Conservation (phyloP, 768 basidiomycete genomes). For the Tulasnella sp. region DNA sequence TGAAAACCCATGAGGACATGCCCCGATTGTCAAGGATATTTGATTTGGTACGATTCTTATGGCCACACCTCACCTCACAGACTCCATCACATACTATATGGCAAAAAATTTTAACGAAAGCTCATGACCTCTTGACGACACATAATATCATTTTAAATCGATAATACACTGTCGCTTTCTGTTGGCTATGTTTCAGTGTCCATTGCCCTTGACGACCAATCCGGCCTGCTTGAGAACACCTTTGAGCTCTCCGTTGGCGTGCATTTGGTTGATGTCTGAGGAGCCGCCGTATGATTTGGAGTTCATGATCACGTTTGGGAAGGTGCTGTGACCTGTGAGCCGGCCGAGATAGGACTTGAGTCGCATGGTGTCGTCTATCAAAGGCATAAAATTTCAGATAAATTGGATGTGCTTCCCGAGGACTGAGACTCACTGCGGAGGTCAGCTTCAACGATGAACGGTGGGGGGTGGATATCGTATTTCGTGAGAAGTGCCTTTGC, state of each 20-base stretch:
- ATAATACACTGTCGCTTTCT: neutral
- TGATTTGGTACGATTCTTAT: too few species aligned
- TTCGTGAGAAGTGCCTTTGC: slow-evolving; percentile 7
- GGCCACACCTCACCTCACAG: too few species aligned
- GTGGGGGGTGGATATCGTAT: slow-evolving; percentile 7
- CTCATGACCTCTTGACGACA: neutral
- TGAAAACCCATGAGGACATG: too few species aligned
- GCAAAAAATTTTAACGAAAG: too few species aligned
- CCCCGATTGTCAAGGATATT: too few species aligned
- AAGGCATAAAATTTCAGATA: neutral
- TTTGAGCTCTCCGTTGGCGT: neutral
- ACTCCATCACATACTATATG: too few species aligned
- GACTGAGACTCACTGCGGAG: slow-evolving; percentile 14
- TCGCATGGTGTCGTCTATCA: slow-evolving; percentile 5
- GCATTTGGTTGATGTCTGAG: slow-evolving; percentile 10
- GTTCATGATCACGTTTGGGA: slow-evolving; percentile 15
- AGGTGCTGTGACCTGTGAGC: slow-evolving; percentile 9
- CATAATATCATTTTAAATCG: neutral
- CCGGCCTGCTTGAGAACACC: neutral
- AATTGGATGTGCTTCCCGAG: too few species aligned
- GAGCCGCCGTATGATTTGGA: slow-evolving; percentile 10
- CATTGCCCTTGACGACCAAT: slow-evolving; percentile 5
- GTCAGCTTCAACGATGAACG: slow-evolving; percentile 15
- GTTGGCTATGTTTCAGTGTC: neutral
- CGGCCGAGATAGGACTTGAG: slow-evolving; percentile 13